Conservation (phyloP, 768 basidiomycete species). For the Myochromella boudieri region DNA sequence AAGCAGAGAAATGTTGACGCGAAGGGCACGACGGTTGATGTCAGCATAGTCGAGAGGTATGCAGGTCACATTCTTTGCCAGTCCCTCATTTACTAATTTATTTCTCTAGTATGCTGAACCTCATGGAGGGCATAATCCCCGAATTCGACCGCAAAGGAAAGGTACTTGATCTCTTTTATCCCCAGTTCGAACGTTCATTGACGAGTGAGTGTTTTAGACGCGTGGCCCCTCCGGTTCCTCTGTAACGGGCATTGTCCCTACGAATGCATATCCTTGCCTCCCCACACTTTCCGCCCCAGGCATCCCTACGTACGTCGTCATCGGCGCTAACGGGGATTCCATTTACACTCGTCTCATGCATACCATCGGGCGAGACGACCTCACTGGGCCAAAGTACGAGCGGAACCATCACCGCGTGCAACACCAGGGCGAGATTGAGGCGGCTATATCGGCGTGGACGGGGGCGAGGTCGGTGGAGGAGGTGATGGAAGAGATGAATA, state of each 20-base stretch:
- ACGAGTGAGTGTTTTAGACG: conserved; percentile 34
- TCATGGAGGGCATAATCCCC: conserved; percentile 78
- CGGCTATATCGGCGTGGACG: conserved; percentile 64
- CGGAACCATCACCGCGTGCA: conserved; percentile 64
- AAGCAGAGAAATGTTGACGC: conserved; percentile 34
- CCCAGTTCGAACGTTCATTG: neutral
- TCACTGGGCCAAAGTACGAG: conserved; percentile 52
- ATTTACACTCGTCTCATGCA: conserved; percentile 69
- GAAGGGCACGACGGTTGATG: conserved; percentile 61
- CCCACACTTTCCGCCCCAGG: conserved; percentile 40
- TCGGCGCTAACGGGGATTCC: conserved; percentile 71
- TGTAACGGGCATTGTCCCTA: conserved; percentile 73
- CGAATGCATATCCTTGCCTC: conserved; percentile 70
- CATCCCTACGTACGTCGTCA: conserved; percentile 58
- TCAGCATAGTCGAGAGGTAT: conserved; percentile 73
- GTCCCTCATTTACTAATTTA: neutral
- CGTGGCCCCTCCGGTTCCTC: conserved; percentile 76
- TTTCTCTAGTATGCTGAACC: conserved; percentile 60
- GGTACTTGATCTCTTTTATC: conserved; percentile 28
- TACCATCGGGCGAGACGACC: conserved; percentile 56
- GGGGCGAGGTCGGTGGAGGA: conserved; percentile 47
- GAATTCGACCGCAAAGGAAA: conserved; percentile 74
- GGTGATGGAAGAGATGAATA: conserved; percentile 47
- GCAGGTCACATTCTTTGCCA: neutral
- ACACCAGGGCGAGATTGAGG: conserved; percentile 63